Conservation (phyloP, 2,329 filamentous ascomycete species). For the Lomentospora prolificans region DNA sequence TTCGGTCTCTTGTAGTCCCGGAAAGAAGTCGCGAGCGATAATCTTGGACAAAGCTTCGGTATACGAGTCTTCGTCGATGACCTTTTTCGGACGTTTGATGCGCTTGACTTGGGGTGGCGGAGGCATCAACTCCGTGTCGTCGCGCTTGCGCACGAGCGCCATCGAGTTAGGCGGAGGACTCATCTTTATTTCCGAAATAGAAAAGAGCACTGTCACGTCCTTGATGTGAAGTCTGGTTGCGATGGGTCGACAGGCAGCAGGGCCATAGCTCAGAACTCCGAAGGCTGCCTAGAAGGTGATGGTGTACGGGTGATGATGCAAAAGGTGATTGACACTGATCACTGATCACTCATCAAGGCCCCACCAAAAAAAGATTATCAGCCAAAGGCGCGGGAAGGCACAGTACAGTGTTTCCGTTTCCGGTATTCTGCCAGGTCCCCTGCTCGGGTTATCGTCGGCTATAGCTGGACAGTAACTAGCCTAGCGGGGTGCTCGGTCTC, state of each 20-base stretch:
- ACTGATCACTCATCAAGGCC: neutral
- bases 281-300: neutral
- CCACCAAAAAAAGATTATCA: neutral
- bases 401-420: too few species aligned
- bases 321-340: neutral
- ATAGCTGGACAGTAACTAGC: neutral
- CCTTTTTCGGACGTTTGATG: constrained; percentile 79
- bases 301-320: neutral
- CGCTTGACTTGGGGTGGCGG: constrained; percentile 77
- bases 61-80: constrained; percentile 91
- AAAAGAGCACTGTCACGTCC: neutral
- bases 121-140: constrained; percentile 68
- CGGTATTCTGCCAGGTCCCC: too few species aligned
- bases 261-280: too few species aligned
- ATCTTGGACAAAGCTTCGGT: constrained; percentile 85
- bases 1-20: constrained; percentile 75
- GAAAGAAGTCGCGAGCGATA: constrained; percentile 94
- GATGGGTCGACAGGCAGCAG: neutral
- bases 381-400: neutral
- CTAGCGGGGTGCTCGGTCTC: neutral
- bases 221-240: neutral
- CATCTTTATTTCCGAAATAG: neutral
- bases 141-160: constrained; percentile 58
- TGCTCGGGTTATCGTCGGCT: neutral
- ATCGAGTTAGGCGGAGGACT: constrained; percentile 26